Evolutionary conservation across 257 asterid species (phyloP).

Genomic region (Nicotiana undulata): DNA sequence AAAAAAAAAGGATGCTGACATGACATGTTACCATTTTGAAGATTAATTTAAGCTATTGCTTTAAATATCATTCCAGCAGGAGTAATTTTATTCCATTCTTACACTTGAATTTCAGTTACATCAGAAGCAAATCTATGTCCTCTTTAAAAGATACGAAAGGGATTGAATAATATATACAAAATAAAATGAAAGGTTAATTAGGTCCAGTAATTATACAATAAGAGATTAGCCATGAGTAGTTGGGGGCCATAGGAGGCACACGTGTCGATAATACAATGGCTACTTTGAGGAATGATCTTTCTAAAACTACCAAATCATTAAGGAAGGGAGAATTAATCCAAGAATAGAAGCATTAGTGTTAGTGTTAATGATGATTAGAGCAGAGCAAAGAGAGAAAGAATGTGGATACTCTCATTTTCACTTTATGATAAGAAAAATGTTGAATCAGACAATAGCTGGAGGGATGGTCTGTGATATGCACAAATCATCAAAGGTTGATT

Average conservation of each 20-base stretch:
- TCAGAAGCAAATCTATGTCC: background rate
- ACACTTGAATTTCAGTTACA: background rate
- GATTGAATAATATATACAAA: no score
- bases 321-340: background rate
- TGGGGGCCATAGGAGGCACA: background rate
- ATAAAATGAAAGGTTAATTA: no score
- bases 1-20: background rate
- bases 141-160: no score
- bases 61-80: background rate
- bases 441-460: constrained; percentile 5
- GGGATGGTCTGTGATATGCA: constrained; percentile 5
- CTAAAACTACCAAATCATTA: background rate
- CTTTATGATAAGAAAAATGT: background rate
- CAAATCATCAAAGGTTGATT: constrained; percentile 32
- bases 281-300: background rate
- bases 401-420: background rate
- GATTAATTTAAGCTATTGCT: background rate
- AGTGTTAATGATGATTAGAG: background rate
- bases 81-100: background rate
- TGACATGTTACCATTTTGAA: background rate
- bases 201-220: no score
- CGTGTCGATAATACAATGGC: background rate
- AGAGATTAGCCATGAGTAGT: background rate
- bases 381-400: background rate
- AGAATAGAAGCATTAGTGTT: background rate